Evolutionary conservation across 169 alveolate species (phyloP).

Genomic region (Cryptosporidium parvum): DNA sequence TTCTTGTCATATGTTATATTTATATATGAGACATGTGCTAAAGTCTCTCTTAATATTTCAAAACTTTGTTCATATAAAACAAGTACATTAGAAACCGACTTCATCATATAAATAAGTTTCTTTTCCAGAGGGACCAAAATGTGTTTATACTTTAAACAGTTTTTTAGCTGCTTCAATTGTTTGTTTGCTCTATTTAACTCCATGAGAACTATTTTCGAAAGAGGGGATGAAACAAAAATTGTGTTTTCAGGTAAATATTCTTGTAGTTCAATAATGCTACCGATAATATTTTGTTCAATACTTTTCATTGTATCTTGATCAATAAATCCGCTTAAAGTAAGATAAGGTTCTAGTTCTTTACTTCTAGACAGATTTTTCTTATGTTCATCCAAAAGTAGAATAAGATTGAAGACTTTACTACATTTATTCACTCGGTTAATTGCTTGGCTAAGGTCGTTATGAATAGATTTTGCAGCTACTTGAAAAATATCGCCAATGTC

Average conservation of each 20-base stretch:
- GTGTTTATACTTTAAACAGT: conserved; percentile 17
- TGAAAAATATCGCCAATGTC: conserved; percentile 9
- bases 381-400: conserved; percentile 13
- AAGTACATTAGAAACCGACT: not conserved
- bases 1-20: conserved; percentile 2
- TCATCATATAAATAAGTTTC: conserved; percentile 44
- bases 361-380: not conserved
- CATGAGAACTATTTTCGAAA: conserved; percentile 15
- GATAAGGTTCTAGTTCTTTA: conserved; percentile 12
- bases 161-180: not conserved
- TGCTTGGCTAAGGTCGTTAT: not conserved
- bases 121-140: conserved; percentile 23
- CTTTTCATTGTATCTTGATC: conserved; percentile 1
- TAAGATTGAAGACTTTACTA: conserved; percentile 22
- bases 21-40: conserved; percentile 1
- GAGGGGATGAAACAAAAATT: conserved; percentile 49
- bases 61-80: conserved; percentile 31
- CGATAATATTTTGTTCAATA: not conserved
- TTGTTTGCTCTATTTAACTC: conserved; percentile 7
- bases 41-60: not conserved
- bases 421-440: conserved; percentile 7
- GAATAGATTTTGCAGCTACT: conserved; percentile 3
- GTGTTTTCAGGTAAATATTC: conserved; percentile 42
- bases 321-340: not conserved
- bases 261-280: conserved; percentile 18